Evolutionary conservation across 331 rosid species (phyloP), one percentile per base, ranked within the genome.

Genomic region (Rhamnella rubrinervis): DNA sequence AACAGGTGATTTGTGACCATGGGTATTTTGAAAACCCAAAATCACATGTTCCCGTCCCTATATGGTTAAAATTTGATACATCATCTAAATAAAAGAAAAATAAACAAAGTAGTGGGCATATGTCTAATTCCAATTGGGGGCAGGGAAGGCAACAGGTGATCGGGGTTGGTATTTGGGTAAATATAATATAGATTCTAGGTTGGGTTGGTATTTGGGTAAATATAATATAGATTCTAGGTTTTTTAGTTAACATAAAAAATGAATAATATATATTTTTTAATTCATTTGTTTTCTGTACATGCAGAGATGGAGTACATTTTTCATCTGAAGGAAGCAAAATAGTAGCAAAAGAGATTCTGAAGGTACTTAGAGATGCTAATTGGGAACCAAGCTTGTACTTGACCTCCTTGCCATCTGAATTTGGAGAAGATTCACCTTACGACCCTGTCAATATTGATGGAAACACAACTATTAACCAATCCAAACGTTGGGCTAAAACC

Each of bases 271-370:
- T 12, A 5, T 47, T 5, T 49, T 14, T 14, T 49, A 2, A 6
- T 0, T 49, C 3, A 49, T 15, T 47, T 10, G 17, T 15, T 47
- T 10, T 5, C 52, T 47, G 8, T 53, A 60, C 7, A 11, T 37
- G 21, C 41, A 93, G 98, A 73, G 97, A 93, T 67, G 98, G 98
- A 58, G 56, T 93, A 72, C 98, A 93, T 81, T 70, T 93, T 0
- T 51, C 97, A n/a, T n/a, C 80, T 6, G 91, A 83, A 74, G 97
- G 89, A 25, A 91, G 82, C 90, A 78, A 85, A 85, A 80, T 91
- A 46, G 91, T 93, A 6, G 92, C 47, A 18, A 75, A 78, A 63
- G 96, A 91, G 77, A 91, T 91, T 78, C 6, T 84, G 78, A 87
- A 81, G 62, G 83, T 89, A 1, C 77, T 93, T 7, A 73, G 53